Evolutionary conservation across 192 early-diverging fungal species (phyloP).

Genomic region (Dissophora ornata): DNA sequence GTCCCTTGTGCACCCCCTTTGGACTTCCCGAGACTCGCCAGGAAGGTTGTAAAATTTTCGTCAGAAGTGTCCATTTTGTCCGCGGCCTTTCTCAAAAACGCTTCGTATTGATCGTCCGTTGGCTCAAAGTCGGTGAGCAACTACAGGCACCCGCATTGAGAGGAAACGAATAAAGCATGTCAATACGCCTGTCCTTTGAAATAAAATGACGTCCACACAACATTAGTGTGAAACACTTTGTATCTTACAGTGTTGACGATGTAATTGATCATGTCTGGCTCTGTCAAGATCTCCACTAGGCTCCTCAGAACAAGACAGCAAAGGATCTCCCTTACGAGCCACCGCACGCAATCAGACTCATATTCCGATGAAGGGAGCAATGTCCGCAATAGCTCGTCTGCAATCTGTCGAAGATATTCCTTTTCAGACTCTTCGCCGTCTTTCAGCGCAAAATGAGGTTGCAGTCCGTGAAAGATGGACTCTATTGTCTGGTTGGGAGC

Average conservation of each 20-base stretch:
- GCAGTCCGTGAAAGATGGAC: slow-evolving; percentile 62
- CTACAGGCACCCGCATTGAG: background rate
- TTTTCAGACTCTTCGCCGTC: slow-evolving; percentile 54
- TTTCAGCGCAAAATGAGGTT: slow-evolving; percentile 62
- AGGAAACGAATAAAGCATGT: background rate
- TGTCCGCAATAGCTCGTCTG: slow-evolving; percentile 53
- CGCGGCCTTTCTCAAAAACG: slow-evolving; percentile 38
- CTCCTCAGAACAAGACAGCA: slow-evolving; percentile 55
- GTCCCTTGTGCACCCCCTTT: slow-evolving; percentile 5
- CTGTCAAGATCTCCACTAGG: slow-evolving; percentile 56
- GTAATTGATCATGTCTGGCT: slow-evolving; percentile 63
- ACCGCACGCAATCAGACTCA: slow-evolving; percentile 57
- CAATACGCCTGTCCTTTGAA: no score
- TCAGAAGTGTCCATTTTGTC: slow-evolving; percentile 31
- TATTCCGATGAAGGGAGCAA: slow-evolving; percentile 56
- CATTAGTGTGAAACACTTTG: no score
- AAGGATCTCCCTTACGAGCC: slow-evolving; percentile 61
- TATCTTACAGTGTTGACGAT: slow-evolving; percentile 62
- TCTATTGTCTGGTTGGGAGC: slow-evolving; percentile 55
- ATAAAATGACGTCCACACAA: no score
- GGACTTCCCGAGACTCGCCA: slow-evolving; percentile 8
- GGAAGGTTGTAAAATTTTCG: slow-evolving; percentile 26
- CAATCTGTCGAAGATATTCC: slow-evolving; percentile 59
- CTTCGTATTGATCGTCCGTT: slow-evolving; percentile 45
- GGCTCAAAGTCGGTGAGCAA: slow-evolving; percentile 35